Conservation (phyloP, 2,329 filamentous ascomycete genomes). For the Dendryphion nanum region DNA sequence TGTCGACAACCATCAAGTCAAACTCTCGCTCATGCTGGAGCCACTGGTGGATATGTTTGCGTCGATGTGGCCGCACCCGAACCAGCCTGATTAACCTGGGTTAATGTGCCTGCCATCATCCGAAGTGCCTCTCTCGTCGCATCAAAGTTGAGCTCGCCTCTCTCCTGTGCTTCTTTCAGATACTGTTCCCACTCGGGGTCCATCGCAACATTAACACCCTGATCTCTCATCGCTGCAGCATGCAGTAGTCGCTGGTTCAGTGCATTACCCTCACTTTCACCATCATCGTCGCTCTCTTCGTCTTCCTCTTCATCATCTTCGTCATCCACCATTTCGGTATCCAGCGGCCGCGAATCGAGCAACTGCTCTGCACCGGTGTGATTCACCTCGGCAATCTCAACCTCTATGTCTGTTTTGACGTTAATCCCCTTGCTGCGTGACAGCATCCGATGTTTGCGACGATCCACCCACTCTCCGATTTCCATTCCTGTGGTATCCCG, state of each 20-base stretch:
- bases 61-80: slow-evolving; percentile 7
- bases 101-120: slow-evolving; percentile 29
- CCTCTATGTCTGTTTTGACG: slow-evolving; percentile 44
- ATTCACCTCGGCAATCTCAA: slow-evolving; percentile 37
- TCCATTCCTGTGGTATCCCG: slow-evolving; percentile 69
- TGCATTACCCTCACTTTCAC: slow-evolving; percentile 59
- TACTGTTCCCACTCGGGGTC: slow-evolving; percentile 75
- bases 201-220: slow-evolving; percentile 60
- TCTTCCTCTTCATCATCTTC: slow-evolving; percentile 40
- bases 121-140: slow-evolving; percentile 31
- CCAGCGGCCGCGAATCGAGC: slow-evolving; percentile 3
- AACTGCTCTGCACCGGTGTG: slow-evolving; percentile 34
- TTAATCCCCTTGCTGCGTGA: slow-evolving; percentile 30
- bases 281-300: slow-evolving; percentile 32
- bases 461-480: slow-evolving; percentile 61
- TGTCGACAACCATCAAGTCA: no score
- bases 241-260: slow-evolving; percentile 64
- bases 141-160: slow-evolving; percentile 47
- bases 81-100: slow-evolving; percentile 19
- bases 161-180: slow-evolving; percentile 68
- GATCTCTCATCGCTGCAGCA: slow-evolving; percentile 61
- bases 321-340: slow-evolving; percentile 39
- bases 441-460: slow-evolving; percentile 14
- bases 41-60: slow-evolving; percentile 14
- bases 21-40: slow-evolving; percentile 13